Conservation (phyloP, 352 stramenopile species). For the Pythium utonaiense region DNA sequence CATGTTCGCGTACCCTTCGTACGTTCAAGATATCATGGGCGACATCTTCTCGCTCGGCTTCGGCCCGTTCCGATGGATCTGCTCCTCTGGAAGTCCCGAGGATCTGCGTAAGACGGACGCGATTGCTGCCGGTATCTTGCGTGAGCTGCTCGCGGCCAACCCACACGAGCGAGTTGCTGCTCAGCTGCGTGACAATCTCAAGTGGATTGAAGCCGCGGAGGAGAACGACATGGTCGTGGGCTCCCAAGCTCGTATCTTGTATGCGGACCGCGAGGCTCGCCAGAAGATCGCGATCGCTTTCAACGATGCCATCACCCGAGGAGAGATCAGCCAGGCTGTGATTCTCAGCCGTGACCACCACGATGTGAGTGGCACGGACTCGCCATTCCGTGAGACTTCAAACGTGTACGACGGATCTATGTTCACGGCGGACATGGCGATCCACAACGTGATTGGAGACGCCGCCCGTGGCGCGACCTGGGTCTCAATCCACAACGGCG, state of each 20-base stretch:
- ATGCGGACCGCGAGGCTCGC: constrained; percentile 76
- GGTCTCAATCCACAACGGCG: constrained; percentile 87
- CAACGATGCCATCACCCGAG: constrained; percentile 72
- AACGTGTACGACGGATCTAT: constrained; percentile 86
- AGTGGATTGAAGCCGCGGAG: constrained; percentile 82
- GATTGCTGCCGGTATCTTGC: constrained; percentile 68
- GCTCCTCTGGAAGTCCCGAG: constrained; percentile 53
- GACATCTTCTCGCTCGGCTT: constrained; percentile 91
- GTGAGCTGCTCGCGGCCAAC: constrained; percentile 49
- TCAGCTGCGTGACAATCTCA: constrained; percentile 82
- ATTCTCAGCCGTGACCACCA: constrained; percentile 88
- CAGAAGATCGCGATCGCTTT: constrained; percentile 77
- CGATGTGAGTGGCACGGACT: constrained; percentile 87
- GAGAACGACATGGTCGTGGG: constrained; percentile 86
- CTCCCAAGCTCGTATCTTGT: constrained; percentile 87
- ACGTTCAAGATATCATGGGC: constrained; percentile 91
- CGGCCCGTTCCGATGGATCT: constrained; percentile 89
- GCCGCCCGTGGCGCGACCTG: constrained; percentile 80
- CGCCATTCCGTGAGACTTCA: constrained; percentile 85
- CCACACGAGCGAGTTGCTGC: constrained; percentile 53
- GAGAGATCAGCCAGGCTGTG: constrained; percentile 65
- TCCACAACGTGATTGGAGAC: constrained; percentile 88
- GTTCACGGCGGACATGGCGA: constrained; percentile 88
- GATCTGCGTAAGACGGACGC: constrained; percentile 77
- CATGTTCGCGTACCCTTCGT: constrained; percentile 85